These are phyloP conservation scores for Neofusicoccum sp. DNA, from an alignment of 2,329 filamentous ascomycete genomes.

Conservation along the genomic window DNA sequence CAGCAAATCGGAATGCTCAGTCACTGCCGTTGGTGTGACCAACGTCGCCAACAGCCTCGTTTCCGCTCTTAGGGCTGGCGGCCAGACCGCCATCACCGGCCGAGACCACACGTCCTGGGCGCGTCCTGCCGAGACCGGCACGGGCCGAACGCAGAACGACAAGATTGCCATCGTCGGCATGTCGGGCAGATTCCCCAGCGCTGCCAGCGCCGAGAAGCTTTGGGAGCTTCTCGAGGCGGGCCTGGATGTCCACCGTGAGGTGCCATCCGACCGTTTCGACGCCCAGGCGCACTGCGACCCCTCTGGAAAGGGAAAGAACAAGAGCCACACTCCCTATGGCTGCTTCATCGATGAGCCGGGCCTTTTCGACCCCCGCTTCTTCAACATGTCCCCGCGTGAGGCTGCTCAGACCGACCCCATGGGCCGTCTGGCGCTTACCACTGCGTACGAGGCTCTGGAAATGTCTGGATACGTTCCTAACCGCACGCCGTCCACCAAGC, in stretches of 20 bases:
- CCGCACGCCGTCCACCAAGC: conserved; percentile 64
- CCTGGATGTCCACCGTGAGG: conserved; percentile 67
- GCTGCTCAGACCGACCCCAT: conserved; percentile 79
- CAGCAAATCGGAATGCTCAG: conserved; percentile 41
- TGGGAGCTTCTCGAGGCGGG: conserved; percentile 75
- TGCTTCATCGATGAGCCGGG: conserved; percentile 75
- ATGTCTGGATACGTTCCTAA: conserved; percentile 76
- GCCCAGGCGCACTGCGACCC: conserved; percentile 69
- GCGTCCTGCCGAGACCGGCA: conserved; percentile 25
- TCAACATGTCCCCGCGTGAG: conserved; percentile 83
- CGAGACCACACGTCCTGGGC: conserved; percentile 48
- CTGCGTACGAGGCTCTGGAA: conserved; percentile 78
- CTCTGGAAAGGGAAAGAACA: conserved; percentile 71
- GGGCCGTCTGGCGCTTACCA: conserved; percentile 72
- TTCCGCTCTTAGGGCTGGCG: conserved; percentile 53
- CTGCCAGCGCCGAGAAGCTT: conserved; percentile 67
- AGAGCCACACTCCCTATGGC: conserved; percentile 72
- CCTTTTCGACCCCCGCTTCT: conserved; percentile 78
- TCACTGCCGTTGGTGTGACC: conserved; percentile 52
- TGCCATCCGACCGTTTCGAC: conserved; percentile 71
- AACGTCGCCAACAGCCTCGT: conserved; percentile 56
- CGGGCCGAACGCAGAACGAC: conserved; percentile 53
- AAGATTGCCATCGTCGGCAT: conserved; percentile 86
- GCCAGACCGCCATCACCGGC: conserved; percentile 43
- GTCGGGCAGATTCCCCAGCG: conserved; percentile 73